These are phyloP conservation scores for Linnemannia zychae DNA, from an alignment of 192 early-diverging fungal genomes.

Conservation along the genomic window DNA sequence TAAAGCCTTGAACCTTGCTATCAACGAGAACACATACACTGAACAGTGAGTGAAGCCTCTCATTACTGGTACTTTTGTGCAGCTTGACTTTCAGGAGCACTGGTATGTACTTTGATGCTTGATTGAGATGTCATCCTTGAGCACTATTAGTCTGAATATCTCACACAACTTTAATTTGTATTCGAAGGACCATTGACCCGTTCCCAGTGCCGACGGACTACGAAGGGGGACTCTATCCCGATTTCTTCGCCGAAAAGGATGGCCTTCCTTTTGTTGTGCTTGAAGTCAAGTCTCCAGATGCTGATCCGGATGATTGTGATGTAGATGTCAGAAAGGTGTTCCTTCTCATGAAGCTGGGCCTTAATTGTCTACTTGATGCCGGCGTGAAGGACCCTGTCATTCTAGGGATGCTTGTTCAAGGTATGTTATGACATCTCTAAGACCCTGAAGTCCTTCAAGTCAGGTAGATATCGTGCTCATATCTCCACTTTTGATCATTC, in stretches of 20 bases:
- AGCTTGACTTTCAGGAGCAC: constrained; percentile 21
- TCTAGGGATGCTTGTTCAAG: constrained; percentile 18
- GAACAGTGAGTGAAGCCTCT: constrained; percentile 4
- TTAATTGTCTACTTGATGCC: constrained; percentile 6
- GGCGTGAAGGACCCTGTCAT: constrained; percentile 22
- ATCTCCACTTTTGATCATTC: background rate
- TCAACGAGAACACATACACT: constrained; percentile 18
- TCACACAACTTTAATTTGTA: constrained; percentile 12
- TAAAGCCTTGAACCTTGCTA: background rate
- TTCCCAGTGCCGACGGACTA: constrained; percentile 21
- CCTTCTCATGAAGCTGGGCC: constrained; percentile 17
- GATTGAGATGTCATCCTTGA: constrained; percentile 6
- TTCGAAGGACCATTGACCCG: constrained; percentile 21
- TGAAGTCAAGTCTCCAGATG: constrained; percentile 16
- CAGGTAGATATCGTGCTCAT: too few species aligned
- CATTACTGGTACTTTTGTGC: constrained; percentile 20
- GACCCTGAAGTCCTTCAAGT: background rate
- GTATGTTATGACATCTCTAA: background rate
- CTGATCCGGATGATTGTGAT: constrained; percentile 16
- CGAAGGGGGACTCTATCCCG: constrained; percentile 20
- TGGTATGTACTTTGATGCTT: constrained; percentile 12
- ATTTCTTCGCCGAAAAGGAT: constrained; percentile 18
- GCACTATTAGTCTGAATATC: background rate
- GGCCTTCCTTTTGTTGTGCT: constrained; percentile 17
- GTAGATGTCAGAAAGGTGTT: constrained; percentile 15